Evolutionary conservation across 495 filamentous ascomycete genomes (phyloP), one percentile per base, ranked within the genome.

Genomic region (Bombardia bombarda): DNA sequence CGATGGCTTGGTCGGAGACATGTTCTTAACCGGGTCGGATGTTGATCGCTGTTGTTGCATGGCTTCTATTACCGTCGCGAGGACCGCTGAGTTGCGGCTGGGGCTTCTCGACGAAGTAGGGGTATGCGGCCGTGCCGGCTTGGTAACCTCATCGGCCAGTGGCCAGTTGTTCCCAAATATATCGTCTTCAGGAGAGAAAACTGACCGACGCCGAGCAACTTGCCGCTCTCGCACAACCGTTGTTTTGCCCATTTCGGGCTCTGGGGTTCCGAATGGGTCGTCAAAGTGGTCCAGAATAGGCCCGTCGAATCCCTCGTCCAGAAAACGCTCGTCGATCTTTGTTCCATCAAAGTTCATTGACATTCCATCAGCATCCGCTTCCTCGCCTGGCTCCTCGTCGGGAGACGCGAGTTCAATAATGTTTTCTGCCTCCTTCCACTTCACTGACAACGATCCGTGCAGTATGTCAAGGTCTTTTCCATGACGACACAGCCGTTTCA

Each of bases 351-450:
- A 56, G 28, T 63, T 38, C 47, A 51, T 35, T 24, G 54, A 45
- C 32, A 60, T 39, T 40, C 55, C 38, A 38, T 45, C 40, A 21
- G 52, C 45, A 34, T 58, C 48, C 23, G 63, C 28, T 26, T 62
- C 55, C 9, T 68, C 56, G 5, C 47, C 48, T 3, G 68, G 62
- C 16, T 90, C 87, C 35, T 92, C 86, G 44, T 92, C 83, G 24
- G 87, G 78, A 2, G 85, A 88, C 24, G 87, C 87, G 8, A 94
- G 69, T 23, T 85, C 83, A 50, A 94, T 87, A 35, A 94, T 90
- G 13, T 83, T 82, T 56, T 94, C 86, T 5, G 87, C 87, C 60
- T 94, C 87, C 54, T 84, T 81, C 83, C 86, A 94, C 28, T 88
- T 67, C 33, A 75, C 68, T 40, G 70, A 69, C 9, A 79, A 76